phyloP scores from a whole-genome alignment of 768 basidiomycete genomes.

The Amanita rubescens region DNA sequence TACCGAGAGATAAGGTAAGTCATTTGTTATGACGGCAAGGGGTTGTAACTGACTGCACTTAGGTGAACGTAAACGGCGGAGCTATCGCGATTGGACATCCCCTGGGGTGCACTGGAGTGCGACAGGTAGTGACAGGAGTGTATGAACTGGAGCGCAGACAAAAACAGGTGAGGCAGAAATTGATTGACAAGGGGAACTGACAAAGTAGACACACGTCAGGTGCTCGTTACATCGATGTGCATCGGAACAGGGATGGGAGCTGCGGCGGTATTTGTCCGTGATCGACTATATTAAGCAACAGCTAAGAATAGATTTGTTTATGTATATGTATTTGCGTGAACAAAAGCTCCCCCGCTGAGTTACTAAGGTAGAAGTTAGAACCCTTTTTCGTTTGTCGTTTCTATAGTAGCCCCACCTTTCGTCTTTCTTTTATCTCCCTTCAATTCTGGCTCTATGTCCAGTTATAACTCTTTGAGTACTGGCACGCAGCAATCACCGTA shows the following conservation, averaged over 20 bases:
- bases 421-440: slow-evolving; percentile 17
- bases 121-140: slow-evolving; percentile 81
- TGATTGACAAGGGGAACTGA: not conserved
- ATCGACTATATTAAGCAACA: slow-evolving; percentile 18
- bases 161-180: slow-evolving; percentile 57
- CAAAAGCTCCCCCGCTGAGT: not conserved
- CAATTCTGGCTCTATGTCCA: slow-evolving; percentile 13
- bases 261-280: slow-evolving; percentile 63
- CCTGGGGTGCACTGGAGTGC: slow-evolving; percentile 77
- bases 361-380: no score
- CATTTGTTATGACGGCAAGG: not conserved
- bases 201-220: slow-evolving; percentile 25
- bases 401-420: no score
- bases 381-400: no score
- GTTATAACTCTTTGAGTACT: slow-evolving; percentile 23
- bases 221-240: slow-evolving; percentile 87
- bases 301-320: not conserved
- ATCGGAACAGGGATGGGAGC: slow-evolving; percentile 93
- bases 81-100: slow-evolving; percentile 86
- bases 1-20: slow-evolving; percentile 32
- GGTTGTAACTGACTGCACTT: not conserved
- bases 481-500: slow-evolving; percentile 23
- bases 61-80: slow-evolving; percentile 87
- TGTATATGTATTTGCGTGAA: not conserved
- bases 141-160: slow-evolving; percentile 62